Conservation (phyloP, 441 rosid genomes). For the Rhodomyrtus psidioides region DNA sequence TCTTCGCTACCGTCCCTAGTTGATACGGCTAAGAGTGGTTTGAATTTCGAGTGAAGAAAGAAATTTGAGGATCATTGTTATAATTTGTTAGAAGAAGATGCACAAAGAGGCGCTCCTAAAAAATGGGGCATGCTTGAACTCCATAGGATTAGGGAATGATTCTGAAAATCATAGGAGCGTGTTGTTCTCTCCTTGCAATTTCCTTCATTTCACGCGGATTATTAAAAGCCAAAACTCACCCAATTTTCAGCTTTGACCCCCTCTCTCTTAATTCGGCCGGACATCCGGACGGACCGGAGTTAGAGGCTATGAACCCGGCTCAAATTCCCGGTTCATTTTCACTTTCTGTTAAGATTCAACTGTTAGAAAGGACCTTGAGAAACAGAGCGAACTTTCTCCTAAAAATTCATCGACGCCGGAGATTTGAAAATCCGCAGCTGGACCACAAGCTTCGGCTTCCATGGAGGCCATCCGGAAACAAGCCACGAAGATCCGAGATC, state of each 20-base stretch:
- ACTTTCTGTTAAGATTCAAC: neutral
- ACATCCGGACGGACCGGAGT: neutral
- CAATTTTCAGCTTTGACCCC: neutral
- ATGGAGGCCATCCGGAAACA: conserved; percentile 2
- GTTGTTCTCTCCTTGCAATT: neutral
- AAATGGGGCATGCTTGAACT: neutral
- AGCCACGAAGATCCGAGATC: conserved; percentile 1
- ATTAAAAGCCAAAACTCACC: neutral
- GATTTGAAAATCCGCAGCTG: neutral
- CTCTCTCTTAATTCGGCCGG: neutral
- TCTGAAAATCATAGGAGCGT: neutral
- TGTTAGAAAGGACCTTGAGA: neutral
- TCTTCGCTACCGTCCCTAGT: neutral
- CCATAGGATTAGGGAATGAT: neutral
- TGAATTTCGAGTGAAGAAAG: neutral
- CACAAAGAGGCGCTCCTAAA: neutral
- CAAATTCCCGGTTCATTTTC: neutral
- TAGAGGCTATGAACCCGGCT: neutral
- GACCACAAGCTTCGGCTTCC: neutral
- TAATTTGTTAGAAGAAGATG: neutral
- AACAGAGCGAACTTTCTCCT: neutral
- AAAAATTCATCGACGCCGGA: neutral
- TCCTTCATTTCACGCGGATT: neutral
- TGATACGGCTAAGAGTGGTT: neutral
- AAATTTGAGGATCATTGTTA: neutral